Evolutionary conservation across 768 basidiomycete species (phyloP).

Genomic region (Hysterangium stoloniferum): DNA sequence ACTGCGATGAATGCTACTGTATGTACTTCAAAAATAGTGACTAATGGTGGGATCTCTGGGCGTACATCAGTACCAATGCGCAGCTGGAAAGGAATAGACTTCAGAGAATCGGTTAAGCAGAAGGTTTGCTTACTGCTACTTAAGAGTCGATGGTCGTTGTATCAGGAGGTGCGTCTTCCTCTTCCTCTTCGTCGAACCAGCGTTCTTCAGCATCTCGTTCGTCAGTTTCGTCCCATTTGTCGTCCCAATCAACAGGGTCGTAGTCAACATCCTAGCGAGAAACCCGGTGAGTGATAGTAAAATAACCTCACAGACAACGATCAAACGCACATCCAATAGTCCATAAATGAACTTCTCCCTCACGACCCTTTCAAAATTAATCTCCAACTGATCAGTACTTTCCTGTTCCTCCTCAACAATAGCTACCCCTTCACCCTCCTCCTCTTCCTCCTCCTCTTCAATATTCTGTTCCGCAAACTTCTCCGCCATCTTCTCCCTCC

Average conservation of each 20-base stretch:
- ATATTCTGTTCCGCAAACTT: slow-evolving; percentile 26
- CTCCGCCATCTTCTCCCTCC: slow-evolving; percentile 35
- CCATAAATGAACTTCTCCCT: slow-evolving; percentile 71
- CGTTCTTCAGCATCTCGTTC: slow-evolving; percentile 57
- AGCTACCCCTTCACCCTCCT: slow-evolving; percentile 32
- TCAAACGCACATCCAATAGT: slow-evolving; percentile 50
- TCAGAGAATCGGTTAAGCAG: too few species aligned
- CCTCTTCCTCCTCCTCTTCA: slow-evolving; percentile 65
- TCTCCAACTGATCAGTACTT: slow-evolving; percentile 40
- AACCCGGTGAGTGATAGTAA: neutral
- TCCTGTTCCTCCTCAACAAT: slow-evolving; percentile 24
- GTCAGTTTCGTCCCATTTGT: slow-evolving; percentile 50
- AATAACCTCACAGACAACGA: neutral
- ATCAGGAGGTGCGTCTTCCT: slow-evolving; percentile 6
- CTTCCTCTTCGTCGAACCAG: slow-evolving; percentile 68
- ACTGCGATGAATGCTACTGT: too few species aligned
- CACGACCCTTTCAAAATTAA: slow-evolving; percentile 51
- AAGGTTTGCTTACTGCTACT: too few species aligned
- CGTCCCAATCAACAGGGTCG: slow-evolving; percentile 68
- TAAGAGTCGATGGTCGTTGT: too few species aligned
- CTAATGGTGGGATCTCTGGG: too few species aligned
- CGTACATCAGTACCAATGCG: too few species aligned
- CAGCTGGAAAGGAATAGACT: too few species aligned
- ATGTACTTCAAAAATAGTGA: too few species aligned
- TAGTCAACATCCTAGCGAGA: slow-evolving; percentile 54